Evolutionary conservation across 2,329 filamentous ascomycete species (phyloP), one percentile per base, ranked within the genome.

Genomic region (Aureobasidium mangrovei): DNA sequence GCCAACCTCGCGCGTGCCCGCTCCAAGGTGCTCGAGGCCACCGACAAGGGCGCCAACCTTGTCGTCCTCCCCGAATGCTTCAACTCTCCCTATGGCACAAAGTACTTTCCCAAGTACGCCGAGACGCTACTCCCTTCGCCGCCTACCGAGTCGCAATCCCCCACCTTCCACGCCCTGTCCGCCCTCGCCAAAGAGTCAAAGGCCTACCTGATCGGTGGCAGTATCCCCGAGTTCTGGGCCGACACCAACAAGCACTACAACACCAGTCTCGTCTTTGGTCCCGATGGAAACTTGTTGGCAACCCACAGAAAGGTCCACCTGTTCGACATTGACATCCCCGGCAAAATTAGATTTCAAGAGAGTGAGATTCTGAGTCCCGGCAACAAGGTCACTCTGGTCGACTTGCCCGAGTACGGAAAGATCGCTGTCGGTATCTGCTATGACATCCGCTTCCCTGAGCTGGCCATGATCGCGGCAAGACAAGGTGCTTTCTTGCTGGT

Each of bases 1-100:
- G 79, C 79, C 61, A 98, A 98, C 72, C 88, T 98, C 59, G 67
- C 78, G 26, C 85, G 85, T 68, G 91, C 93, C 9, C 85, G 87
- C 55, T 77, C 78, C 41, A 91, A 93, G 68, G 90, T 97, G 56
- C 79, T 89, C 59, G 84, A 89, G 69, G 91, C 93, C 4, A 85
- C 89, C 27, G 70, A 75, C 28, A 74, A 74, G 3, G 91, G 91
- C 61, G 89, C 91, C 57, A 83, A 86, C 55, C 83, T 98, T 57
- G 84, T 97, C 60, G 89, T 97, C 33, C 81, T 98, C 18, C 93
- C 93, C 35, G 93, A 98, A 75, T 98, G 93, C 78, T 98, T 98
- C 82, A 98, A 98, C 76, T 94, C 88, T 40, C 93, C 93, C 7
- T 98, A 98, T 72, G 93, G 93, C 61, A 90, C 84, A 61, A 79